Evolutionary conservation across 2,329 filamentous ascomycete genomes (phyloP).

Genomic region (Colletotrichum trifolii): DNA sequence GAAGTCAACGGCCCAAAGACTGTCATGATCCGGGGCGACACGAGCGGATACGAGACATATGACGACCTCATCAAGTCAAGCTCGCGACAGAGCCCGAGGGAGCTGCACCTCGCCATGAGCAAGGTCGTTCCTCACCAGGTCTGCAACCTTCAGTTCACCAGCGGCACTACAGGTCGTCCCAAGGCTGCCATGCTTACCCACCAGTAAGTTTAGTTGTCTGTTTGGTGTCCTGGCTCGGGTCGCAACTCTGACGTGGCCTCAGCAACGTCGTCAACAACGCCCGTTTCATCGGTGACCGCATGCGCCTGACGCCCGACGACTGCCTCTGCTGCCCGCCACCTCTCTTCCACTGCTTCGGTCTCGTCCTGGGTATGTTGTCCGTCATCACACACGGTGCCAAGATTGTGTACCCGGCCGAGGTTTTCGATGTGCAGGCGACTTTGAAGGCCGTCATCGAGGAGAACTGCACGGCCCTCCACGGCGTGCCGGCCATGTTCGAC

Average conservation of each 20-base stretch:
- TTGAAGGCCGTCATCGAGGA: conserved; percentile 75
- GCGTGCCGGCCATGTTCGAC: conserved; percentile 88
- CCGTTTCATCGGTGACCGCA: conserved; percentile 78
- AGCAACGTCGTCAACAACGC: conserved; percentile 74
- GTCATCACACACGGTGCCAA: conserved; percentile 79
- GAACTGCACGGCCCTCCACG: conserved; percentile 79
- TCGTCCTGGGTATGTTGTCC: conserved; percentile 80
- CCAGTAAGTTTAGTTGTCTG: conserved; percentile 57
- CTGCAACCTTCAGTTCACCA: conserved; percentile 80
- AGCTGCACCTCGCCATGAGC: conserved; percentile 63
- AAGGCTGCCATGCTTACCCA: conserved; percentile 82
- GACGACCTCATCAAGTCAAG: conserved; percentile 66
- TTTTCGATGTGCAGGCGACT: conserved; percentile 76
- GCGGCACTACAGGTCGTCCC: conserved; percentile 78
- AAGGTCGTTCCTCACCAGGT: conserved; percentile 73
- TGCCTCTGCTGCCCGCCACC: conserved; percentile 84
- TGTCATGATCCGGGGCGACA: conserved; percentile 68
- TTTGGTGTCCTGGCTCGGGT: neutral
- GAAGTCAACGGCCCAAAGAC: conserved; percentile 61
- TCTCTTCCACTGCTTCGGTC: conserved; percentile 87
- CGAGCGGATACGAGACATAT: conserved; percentile 69
- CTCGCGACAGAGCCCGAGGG: conserved; percentile 57
- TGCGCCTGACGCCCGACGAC: conserved; percentile 74
- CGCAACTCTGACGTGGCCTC: conserved; percentile 36
- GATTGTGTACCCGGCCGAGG: conserved; percentile 80